A percentile compares a stretch with the other conserved stretches of the same genome.
These are phyloP conservation scores for Ogataea hybrid DNA, from an alignment of 1,139 yeast species.

Conservation along the genomic window DNA sequence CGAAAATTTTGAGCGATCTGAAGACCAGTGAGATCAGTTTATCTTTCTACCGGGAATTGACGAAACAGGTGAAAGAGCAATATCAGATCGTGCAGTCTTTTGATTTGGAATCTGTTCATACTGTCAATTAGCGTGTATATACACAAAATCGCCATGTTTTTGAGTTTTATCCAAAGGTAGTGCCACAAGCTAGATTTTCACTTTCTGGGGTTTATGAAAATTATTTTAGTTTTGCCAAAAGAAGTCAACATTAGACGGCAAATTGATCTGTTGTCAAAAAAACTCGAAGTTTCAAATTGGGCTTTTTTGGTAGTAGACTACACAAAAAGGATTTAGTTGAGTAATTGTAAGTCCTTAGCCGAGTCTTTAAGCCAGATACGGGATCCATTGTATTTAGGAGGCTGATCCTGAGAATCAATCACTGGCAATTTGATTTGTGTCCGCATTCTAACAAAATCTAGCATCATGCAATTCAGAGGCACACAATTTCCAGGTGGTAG, in stretches of 20 bases:
- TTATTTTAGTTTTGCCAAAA: background rate
- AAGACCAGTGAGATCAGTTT: constrained; percentile 59
- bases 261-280: constrained; percentile 13
- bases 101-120: constrained; percentile 50
- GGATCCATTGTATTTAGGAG: too few relatives aligned
- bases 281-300: background rate
- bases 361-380: background rate
- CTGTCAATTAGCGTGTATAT: constrained; percentile 38
- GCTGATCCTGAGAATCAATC: too few relatives aligned
- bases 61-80: constrained; percentile 37
- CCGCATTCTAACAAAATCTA: background rate
- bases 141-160: background rate
- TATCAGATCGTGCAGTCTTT: constrained; percentile 44
- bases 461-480: constrained; percentile 25
- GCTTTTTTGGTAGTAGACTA: background rate
- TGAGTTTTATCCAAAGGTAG: background rate
- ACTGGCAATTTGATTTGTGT: too few relatives aligned
- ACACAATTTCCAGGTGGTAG: constrained; percentile 23
- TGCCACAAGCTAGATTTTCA: background rate
- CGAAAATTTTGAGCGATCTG: constrained; percentile 50
- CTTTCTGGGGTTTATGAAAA: background rate
- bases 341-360: background rate
- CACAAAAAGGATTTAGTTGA: background rate
- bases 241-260: constrained; percentile 1
- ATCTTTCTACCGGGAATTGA: constrained; percentile 56